These are phyloP conservation scores for Phaeosphaeria sp. DNA, from an alignment of 2,329 filamentous ascomycete genomes.

Conservation along the genomic window DNA sequence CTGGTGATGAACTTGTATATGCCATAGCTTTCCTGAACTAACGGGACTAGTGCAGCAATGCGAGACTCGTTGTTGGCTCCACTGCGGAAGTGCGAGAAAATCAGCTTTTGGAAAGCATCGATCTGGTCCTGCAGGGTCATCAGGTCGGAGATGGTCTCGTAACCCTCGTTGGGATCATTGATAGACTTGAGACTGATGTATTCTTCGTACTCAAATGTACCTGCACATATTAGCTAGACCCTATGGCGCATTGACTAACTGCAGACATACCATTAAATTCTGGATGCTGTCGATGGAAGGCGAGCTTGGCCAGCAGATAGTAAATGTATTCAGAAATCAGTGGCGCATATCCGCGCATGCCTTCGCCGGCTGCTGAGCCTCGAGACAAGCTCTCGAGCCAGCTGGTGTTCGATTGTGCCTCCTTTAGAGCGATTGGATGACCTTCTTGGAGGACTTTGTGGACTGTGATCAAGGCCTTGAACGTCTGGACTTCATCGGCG, in stretches of 20 bases:
- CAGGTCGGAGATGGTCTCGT: slow-evolving; percentile 94
- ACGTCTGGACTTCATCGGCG: slow-evolving; percentile 97
- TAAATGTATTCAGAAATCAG: slow-evolving; percentile 97
- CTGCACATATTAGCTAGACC: slow-evolving; percentile 44
- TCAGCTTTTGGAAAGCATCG: slow-evolving; percentile 96
- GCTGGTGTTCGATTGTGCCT: slow-evolving; percentile 84
- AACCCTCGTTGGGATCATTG: slow-evolving; percentile 97
- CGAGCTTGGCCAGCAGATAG: slow-evolving; percentile 90
- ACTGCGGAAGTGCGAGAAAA: slow-evolving; percentile 94
- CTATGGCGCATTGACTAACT: background rate
- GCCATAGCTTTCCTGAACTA: slow-evolving; percentile 97
- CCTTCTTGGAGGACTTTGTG: slow-evolving; percentile 98
- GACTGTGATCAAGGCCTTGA: slow-evolving; percentile 96
- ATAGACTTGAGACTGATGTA: slow-evolving; percentile 98
- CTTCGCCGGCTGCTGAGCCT: slow-evolving; percentile 77
- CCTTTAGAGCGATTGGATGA: slow-evolving; percentile 83
- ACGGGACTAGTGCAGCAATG: slow-evolving; percentile 88
- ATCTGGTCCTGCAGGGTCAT: slow-evolving; percentile 99
- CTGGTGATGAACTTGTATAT: slow-evolving; percentile 99
- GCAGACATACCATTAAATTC: slow-evolving; percentile 82
- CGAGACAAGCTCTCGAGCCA: slow-evolving; percentile 94
- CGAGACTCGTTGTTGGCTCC: slow-evolving; percentile 95
- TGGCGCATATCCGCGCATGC: slow-evolving; percentile 84
- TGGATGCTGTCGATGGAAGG: slow-evolving; percentile 95
- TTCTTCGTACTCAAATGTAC: slow-evolving; percentile 97